phyloP scores from a whole-genome alignment of 2,329 filamentous ascomycete genomes.

The Magnaporthiopsis rhizophila region DNA sequence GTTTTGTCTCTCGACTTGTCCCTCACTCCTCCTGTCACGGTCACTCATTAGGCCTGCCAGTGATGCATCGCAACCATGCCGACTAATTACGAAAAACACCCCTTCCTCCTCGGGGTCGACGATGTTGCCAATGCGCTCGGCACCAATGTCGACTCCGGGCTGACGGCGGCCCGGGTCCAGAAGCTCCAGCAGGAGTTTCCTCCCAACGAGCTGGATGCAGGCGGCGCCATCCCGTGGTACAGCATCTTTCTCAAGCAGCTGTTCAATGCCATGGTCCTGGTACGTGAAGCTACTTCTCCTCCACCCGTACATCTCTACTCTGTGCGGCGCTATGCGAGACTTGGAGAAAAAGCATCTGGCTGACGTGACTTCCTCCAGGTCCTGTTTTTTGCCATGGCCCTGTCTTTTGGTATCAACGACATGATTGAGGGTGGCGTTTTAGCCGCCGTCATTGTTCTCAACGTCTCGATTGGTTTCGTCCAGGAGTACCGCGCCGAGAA shows the following conservation, averaged over 20 bases:
- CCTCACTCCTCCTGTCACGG: neutral
- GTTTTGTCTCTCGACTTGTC: too few relatives aligned
- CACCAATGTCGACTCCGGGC: slow-evolving; percentile 59
- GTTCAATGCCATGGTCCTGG: slow-evolving; percentile 70
- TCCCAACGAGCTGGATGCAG: slow-evolving; percentile 63
- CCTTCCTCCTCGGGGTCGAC: slow-evolving; percentile 52
- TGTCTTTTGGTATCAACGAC: slow-evolving; percentile 56
- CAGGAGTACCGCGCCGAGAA: slow-evolving; percentile 59
- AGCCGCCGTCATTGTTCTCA: slow-evolving; percentile 40
- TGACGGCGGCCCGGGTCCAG: slow-evolving; percentile 52
- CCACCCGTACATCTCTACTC: neutral
- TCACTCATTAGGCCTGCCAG: neutral
- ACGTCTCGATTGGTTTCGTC: slow-evolving; percentile 60
- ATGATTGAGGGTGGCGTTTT: slow-evolving; percentile 26
- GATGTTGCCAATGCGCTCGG: slow-evolving; percentile 55
- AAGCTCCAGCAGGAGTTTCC: slow-evolving; percentile 53
- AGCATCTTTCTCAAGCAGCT: slow-evolving; percentile 68
- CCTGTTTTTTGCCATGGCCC: slow-evolving; percentile 68
- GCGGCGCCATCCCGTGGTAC: slow-evolving; percentile 57
- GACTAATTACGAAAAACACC: slow-evolving; percentile 43
- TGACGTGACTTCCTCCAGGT: slow-evolving; percentile 43
- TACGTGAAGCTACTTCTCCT: slow-evolving; percentile 24
- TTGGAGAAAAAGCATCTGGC: neutral
- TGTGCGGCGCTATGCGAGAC: slow-evolving; percentile 11
- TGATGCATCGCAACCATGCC: slow-evolving; percentile 25